phyloP scores from a whole-genome alignment of 1,139 yeast species.

The Pneumocystis jirovecii region DNA sequence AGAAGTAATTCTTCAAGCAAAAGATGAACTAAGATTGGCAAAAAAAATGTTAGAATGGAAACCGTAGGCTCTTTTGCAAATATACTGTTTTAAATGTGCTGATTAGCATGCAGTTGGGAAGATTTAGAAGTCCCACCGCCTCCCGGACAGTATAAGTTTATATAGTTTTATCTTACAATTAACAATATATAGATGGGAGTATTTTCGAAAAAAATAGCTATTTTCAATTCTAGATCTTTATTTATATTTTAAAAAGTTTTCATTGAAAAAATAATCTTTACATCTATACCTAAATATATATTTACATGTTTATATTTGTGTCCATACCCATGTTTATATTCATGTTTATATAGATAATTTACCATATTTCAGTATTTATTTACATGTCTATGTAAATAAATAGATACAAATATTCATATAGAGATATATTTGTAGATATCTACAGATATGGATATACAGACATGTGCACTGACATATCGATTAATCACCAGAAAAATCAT shows the following conservation, averaged over 20 bases:
- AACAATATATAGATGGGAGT: neutral
- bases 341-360: neutral
- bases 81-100: neutral
- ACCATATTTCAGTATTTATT: neutral
- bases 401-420: neutral
- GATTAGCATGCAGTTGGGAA: constrained; percentile 23
- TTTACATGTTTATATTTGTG: no score
- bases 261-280: neutral
- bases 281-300: neutral
- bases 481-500: neutral
- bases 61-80: constrained; percentile 22
- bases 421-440: neutral
- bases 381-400: neutral
- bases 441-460: neutral
- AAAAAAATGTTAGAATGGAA: constrained; percentile 54
- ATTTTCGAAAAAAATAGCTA: neutral
- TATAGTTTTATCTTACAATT: constrained; percentile 5
- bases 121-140: constrained; percentile 28
- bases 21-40: constrained; percentile 61
- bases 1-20: constrained; percentile 69
- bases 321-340: no score
- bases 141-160: constrained; percentile 27
- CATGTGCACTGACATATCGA: neutral
- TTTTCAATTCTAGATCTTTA: neutral
- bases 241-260: neutral